These are phyloP conservation scores for Collybia sordida DNA, from an alignment of 768 basidiomycete genomes.

Conservation along the genomic window DNA sequence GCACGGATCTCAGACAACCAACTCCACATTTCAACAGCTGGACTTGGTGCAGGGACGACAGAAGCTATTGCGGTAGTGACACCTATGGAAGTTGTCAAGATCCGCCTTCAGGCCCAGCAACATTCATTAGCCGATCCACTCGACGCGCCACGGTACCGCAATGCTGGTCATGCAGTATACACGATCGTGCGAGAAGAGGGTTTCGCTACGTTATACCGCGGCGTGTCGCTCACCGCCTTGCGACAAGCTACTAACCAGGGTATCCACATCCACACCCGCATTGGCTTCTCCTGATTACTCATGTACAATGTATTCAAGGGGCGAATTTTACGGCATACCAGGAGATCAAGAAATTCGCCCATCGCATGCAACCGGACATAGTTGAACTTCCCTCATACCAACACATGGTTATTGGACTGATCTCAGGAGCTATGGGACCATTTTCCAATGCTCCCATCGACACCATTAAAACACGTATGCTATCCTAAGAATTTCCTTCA, in stretches of 20 bases:
- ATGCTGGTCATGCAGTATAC: conserved; percentile 95
- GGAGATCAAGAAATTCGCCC: conserved; percentile 86
- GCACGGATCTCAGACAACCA: background rate
- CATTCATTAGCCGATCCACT: conserved; percentile 96
- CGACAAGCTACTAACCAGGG: conserved; percentile 99
- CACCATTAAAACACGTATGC: conserved; percentile 91
- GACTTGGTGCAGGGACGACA: conserved; percentile 91
- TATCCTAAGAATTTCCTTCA: background rate
- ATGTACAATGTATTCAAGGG: conserved; percentile 37
- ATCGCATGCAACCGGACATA: conserved; percentile 75
- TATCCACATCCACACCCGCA: conserved; percentile 22
- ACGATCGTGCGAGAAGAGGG: conserved; percentile 95
- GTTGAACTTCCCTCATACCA: conserved; percentile 89
- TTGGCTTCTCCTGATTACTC: background rate
- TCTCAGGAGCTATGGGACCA: conserved; percentile 97
- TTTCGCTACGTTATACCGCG: conserved; percentile 79
- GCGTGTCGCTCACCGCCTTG: conserved; percentile 89
- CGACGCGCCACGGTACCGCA: conserved; percentile 91
- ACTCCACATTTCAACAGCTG: conserved; percentile 51
- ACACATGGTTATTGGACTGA: conserved; percentile 91
- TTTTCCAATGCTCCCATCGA: conserved; percentile 97
- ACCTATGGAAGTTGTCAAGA: conserved; percentile 99
- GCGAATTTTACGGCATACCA: conserved; percentile 99
- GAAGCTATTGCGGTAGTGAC: conserved; percentile 95
- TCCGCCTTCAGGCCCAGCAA: conserved; percentile 94